Percentiles rank a stretch among this genome's conserved stretches.
Evolutionary conservation across 225 moss, liverwort and hornwort species (phyloP).

Genomic region (Antitrichia curtipendula): DNA sequence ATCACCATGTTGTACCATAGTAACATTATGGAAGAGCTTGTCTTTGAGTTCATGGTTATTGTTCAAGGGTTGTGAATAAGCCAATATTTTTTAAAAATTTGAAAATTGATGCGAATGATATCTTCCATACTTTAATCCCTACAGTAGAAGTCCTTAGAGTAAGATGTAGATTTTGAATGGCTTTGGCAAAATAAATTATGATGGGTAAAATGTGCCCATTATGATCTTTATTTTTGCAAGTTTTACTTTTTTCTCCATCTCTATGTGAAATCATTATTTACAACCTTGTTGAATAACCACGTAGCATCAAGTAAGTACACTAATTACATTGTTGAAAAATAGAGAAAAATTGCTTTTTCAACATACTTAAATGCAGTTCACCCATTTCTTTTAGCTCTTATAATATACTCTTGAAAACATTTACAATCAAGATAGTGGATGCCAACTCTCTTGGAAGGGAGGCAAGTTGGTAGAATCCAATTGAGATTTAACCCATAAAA

Average conservation of each 20-base stretch:
- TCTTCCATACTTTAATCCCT: accelerated
- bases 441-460: background rate
- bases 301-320: background rate
- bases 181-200: background rate
- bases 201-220: background rate
- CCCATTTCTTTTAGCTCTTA: no score
- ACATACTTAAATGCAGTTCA: no score
- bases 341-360: accelerated
- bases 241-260: accelerated
- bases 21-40: background rate
- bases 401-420: no score
- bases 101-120: background rate
- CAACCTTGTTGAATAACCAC: background rate
- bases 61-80: background rate
- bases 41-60: background rate
- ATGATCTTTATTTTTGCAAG: background rate
- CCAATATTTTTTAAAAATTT: no score
- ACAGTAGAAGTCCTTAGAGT: no score
- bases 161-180: background rate
- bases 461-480: background rate
- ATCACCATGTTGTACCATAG: background rate
- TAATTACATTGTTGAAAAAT: background rate
- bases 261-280: background rate
- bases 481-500: accelerated
- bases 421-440: background rate